Evolutionary conservation across 2,329 filamentous ascomycete genomes (phyloP).

Genomic region (Pseudogymnoascus destructans): DNA sequence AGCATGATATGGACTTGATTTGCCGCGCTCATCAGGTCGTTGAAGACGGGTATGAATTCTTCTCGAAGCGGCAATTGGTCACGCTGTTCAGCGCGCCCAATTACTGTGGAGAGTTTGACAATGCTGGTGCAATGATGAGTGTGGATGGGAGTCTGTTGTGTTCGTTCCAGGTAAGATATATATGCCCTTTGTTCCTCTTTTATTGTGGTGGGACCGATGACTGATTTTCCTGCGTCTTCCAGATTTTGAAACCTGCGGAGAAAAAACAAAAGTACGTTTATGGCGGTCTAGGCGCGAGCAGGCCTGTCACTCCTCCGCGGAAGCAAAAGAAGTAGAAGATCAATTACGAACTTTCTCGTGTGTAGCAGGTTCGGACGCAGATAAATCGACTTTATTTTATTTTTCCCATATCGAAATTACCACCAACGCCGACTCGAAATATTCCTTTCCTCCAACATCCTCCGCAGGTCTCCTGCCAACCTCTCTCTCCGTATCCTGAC

Average conservation of each 20-base stretch:
- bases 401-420: slow-evolving; percentile 3
- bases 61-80: slow-evolving; percentile 94
- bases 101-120: slow-evolving; percentile 99
- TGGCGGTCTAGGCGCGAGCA: slow-evolving; percentile 56
- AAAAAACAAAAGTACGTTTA: slow-evolving; percentile 99
- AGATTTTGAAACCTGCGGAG: slow-evolving; percentile 99
- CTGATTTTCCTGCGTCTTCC: slow-evolving; percentile 16
- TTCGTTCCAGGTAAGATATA: slow-evolving; percentile 75
- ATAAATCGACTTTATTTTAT: slow-evolving; percentile 37
- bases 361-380: slow-evolving; percentile 90
- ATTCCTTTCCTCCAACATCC: neutral
- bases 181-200: neutral
- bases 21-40: slow-evolving; percentile 98
- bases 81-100: slow-evolving; percentile 97
- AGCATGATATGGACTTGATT: slow-evolving; percentile 99
- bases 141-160: slow-evolving; percentile 96
- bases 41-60: slow-evolving; percentile 98
- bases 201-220: neutral
- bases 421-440: neutral
- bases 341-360: slow-evolving; percentile 59
- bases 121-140: slow-evolving; percentile 99
- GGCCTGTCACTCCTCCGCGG: slow-evolving; percentile 56
- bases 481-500: neutral
- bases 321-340: slow-evolving; percentile 59
- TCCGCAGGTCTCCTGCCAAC: neutral